These are phyloP conservation scores for Talaromyces islandicus DNA, from an alignment of 2,329 filamentous ascomycete genomes.

Conservation along the genomic window DNA sequence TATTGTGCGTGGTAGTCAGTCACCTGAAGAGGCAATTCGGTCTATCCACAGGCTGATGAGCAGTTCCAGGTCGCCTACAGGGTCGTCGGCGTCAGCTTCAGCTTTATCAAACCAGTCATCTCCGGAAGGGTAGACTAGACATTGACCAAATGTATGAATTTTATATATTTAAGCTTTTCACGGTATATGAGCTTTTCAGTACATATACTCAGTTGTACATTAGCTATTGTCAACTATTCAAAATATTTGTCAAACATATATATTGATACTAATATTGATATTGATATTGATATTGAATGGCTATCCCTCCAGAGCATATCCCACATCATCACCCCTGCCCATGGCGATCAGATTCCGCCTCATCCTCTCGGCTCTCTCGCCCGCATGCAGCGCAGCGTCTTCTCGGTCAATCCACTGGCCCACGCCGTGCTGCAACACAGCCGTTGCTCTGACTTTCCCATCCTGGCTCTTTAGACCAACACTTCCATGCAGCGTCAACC, in stretches of 20 bases:
- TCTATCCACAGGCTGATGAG: slow-evolving; percentile 14
- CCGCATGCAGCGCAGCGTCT: slow-evolving; percentile 33
- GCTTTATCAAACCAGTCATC: background rate
- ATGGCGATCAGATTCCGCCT: slow-evolving; percentile 39
- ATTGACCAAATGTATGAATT: background rate
- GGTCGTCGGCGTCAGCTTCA: background rate
- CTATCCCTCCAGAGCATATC: slow-evolving; percentile 21
- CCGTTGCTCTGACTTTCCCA: slow-evolving; percentile 36
- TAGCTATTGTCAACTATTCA: no score
- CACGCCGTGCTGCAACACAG: slow-evolving; percentile 42
- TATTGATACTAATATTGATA: background rate
- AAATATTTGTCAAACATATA: background rate
- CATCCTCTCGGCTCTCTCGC: slow-evolving; percentile 38
- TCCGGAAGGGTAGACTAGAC: background rate
- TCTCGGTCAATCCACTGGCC: slow-evolving; percentile 38
- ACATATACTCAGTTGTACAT: background rate
- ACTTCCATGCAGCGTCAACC: slow-evolving; percentile 40
- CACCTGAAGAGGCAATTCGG: slow-evolving; percentile 23
- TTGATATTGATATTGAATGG: background rate
- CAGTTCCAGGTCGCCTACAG: background rate
- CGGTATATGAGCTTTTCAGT: no score
- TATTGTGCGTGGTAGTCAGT: slow-evolving; percentile 21
- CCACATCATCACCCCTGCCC: slow-evolving; percentile 40
- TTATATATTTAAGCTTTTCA: background rate
- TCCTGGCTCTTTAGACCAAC: slow-evolving; percentile 31